Evolutionary conservation across 225 moss, liverwort and hornwort genomes (phyloP).

Genomic region (Physcomitrellopsis africana): DNA sequence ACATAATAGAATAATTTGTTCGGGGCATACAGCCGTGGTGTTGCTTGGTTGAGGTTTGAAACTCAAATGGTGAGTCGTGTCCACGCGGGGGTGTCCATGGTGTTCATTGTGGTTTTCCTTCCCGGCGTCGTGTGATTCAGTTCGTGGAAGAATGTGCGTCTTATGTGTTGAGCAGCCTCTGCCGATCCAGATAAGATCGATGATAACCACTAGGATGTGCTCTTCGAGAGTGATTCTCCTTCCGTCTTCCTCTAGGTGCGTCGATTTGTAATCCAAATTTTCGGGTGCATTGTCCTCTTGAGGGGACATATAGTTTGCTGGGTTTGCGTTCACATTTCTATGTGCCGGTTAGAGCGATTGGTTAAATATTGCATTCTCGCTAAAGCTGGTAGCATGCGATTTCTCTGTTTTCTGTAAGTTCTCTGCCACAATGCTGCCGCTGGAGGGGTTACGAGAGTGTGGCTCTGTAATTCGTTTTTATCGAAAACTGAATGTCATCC

Average conservation of each 20-base stretch:
- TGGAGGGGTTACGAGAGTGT: constrained; percentile 2
- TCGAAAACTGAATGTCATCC: not conserved
- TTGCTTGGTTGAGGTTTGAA: not conserved
- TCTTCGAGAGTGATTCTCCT: not conserved
- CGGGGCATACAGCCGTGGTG: not conserved
- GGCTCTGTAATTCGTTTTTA: constrained; percentile 8
- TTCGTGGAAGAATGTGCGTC: not conserved
- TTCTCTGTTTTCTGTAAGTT: constrained; percentile 2
- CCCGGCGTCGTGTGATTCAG: not conserved
- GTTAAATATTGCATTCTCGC: no score
- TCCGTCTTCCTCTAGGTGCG: not conserved
- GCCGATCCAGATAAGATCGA: constrained; percentile 17
- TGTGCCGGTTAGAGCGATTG: no score
- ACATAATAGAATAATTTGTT: not conserved
- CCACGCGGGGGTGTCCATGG: no score
- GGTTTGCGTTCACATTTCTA: not conserved
- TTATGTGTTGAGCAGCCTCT: not conserved
- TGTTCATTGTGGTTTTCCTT: not conserved
- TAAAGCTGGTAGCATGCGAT: not conserved
- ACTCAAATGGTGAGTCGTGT: not conserved
- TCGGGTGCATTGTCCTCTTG: not conserved
- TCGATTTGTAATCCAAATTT: constrained; percentile 5
- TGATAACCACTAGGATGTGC: not conserved
- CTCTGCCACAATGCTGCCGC: constrained; percentile 11
- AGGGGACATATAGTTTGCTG: not conserved